Percentiles rank a stretch among this genome's conserved stretches.
These are phyloP conservation scores for Trametes pubescens DNA, from an alignment of 1,284 basidiomycete species.

Conservation along the genomic window DNA sequence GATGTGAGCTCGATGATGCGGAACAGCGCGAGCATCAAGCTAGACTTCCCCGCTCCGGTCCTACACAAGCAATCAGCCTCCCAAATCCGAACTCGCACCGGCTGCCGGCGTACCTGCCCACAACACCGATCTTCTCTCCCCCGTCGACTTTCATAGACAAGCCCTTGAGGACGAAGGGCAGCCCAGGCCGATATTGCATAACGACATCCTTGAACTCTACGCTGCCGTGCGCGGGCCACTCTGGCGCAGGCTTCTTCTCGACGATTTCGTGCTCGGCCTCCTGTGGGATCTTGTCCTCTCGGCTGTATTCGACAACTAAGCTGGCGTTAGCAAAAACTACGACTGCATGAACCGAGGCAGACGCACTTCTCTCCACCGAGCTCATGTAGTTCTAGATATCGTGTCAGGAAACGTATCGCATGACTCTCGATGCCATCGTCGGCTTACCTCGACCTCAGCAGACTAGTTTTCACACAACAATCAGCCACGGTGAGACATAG, in stretches of 20 bases:
- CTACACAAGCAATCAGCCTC: constrained; percentile 35
- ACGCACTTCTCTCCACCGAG: constrained; percentile 70
- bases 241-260: constrained; percentile 56
- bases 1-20: constrained; percentile 64
- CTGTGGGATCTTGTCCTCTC: constrained; percentile 61
- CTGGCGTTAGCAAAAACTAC: background rate
- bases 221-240: constrained; percentile 61
- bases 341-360: background rate
- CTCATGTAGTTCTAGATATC: constrained; percentile 72
- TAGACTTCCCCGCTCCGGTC: constrained; percentile 83
- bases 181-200: constrained; percentile 65
- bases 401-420: background rate
- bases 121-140: constrained; percentile 86
- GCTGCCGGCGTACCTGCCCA: constrained; percentile 52
- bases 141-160: constrained; percentile 63
- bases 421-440: constrained; percentile 6
- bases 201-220: constrained; percentile 61
- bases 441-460: constrained; percentile 67
- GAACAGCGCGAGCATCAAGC: constrained; percentile 59
- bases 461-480: constrained; percentile 45
- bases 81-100: too few species aligned
- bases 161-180: constrained; percentile 66
- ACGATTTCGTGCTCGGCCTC: constrained; percentile 69
- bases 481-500: background rate
- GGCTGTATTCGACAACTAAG: constrained; percentile 68